Conservation (phyloP, 805 yeast species). For the Teunomyces atbi region DNA sequence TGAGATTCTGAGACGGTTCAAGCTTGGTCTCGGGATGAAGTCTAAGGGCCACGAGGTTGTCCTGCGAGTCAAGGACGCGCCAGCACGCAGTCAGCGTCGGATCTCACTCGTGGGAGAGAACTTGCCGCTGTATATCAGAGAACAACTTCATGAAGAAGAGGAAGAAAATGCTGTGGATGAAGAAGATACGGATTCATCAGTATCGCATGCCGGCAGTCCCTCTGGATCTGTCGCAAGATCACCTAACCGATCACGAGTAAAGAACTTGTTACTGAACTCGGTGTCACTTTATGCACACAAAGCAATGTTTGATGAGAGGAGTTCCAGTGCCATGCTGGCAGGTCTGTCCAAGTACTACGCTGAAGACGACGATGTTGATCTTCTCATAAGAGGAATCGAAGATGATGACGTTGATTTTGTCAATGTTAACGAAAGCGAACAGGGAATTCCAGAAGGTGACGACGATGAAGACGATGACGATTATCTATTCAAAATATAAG, state of each 20-base stretch:
- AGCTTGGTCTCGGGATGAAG: constrained; percentile 10
- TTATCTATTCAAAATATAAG: constrained; percentile 27
- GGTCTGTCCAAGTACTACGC: constrained; percentile 31
- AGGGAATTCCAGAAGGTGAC: constrained; percentile 11
- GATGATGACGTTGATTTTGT: constrained; percentile 31
- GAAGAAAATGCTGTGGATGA: constrained; percentile 1
- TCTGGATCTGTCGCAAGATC: constrained; percentile 5
- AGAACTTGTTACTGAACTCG: constrained; percentile 35
- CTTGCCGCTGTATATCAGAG: constrained; percentile 34
- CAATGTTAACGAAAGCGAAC: constrained; percentile 22
- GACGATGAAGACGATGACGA: constrained; percentile 25
- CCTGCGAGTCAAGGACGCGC: no score
- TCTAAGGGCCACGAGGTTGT: neutral
- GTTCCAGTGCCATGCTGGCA: constrained; percentile 35
- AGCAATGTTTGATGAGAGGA: neutral
- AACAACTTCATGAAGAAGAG: constrained; percentile 16
- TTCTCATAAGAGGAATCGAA: constrained; percentile 15
- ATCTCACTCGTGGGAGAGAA: constrained; percentile 35
- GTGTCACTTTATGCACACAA: constrained; percentile 32
- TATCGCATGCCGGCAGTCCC: neutral
- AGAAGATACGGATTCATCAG: no score
- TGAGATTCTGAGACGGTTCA: constrained; percentile 14
- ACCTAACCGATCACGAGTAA: constrained; percentile 23
- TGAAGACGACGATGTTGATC: constrained; percentile 18
- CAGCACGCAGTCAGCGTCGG: constrained; percentile 17